A percentile compares a stretch with the other conserved stretches of the same genome.
Conservation (phyloP, 176 grass and related monocot species). For the Luzula sylvatica region DNA sequence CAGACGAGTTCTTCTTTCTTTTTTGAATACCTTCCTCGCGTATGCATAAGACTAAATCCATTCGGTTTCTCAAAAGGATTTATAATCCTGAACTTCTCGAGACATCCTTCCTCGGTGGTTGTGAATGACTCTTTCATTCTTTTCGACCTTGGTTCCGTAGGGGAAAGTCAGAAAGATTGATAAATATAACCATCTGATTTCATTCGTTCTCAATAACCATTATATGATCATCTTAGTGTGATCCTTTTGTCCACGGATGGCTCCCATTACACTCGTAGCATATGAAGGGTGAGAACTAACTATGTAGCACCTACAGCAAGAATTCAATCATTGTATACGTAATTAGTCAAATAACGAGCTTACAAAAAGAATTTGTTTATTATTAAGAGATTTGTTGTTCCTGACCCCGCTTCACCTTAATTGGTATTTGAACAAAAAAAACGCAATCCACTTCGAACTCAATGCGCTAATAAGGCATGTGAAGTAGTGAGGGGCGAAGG, state of each 20-base stretch:
- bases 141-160: neutral
- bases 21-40: neutral
- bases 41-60: constrained; percentile 11
- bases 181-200: neutral
- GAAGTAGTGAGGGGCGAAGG: too few species aligned
- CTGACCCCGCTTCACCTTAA: too few species aligned
- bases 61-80: constrained; percentile 17
- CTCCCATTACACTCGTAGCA: neutral
- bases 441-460: too few species aligned
- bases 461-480: too few species aligned
- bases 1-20: constrained; percentile 10
- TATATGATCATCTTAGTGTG: neutral
- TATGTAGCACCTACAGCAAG: neutral
- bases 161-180: neutral
- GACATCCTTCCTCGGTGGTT: neutral
- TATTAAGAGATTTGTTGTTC: too few species aligned
- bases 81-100: constrained; percentile 11
- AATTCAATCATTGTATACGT: too few species aligned
- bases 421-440: too few species aligned
- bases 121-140: neutral
- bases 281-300: neutral
- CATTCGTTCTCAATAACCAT: constrained; percentile 8
- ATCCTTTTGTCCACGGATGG: constrained; percentile 3
- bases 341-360: too few species aligned
- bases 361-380: too few species aligned